phyloP scores from a whole-genome alignment of 805 yeast genomes.

The Hanseniaspora opuntiae region DNA sequence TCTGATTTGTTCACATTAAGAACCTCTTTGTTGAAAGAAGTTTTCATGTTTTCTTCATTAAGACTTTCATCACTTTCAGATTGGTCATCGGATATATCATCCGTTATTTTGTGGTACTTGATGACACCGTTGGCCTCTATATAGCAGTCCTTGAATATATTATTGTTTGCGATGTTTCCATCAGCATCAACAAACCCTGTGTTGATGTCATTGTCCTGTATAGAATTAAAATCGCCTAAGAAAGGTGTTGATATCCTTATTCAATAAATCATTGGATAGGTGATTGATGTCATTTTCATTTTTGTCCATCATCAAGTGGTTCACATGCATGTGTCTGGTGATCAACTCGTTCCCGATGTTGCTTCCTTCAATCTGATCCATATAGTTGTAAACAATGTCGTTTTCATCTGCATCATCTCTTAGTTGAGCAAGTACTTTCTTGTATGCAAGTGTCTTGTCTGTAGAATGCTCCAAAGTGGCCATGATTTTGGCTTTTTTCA shows the following conservation, averaged over 20 bases:
- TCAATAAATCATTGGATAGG: slow-evolving; percentile 1
- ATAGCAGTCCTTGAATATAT: slow-evolving; percentile 5
- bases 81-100: neutral
- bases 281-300: slow-evolving; percentile 10
- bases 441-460: neutral
- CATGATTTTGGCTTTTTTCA: neutral
- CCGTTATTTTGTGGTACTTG: slow-evolving; percentile 3
- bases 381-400: neutral
- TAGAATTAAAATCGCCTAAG: slow-evolving; percentile 8
- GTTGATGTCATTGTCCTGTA: neutral
- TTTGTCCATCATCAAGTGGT: slow-evolving; percentile 8
- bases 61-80: neutral
- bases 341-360: neutral
- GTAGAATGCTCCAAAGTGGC: neutral
- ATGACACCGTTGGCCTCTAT: slow-evolving; percentile 5
- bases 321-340: slow-evolving; percentile 9
- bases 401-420: neutral
- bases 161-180: neutral
- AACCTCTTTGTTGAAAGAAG: neutral
- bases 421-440: neutral
- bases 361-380: neutral
- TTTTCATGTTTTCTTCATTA: neutral
- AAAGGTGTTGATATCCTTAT: slow-evolving; percentile 3
- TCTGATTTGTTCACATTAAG: neutral
- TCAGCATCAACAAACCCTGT: neutral